Base-by-base conservation (phyloP, 2,329 filamentous ascomycete genomes). In the Fusarium foetens region DNA sequence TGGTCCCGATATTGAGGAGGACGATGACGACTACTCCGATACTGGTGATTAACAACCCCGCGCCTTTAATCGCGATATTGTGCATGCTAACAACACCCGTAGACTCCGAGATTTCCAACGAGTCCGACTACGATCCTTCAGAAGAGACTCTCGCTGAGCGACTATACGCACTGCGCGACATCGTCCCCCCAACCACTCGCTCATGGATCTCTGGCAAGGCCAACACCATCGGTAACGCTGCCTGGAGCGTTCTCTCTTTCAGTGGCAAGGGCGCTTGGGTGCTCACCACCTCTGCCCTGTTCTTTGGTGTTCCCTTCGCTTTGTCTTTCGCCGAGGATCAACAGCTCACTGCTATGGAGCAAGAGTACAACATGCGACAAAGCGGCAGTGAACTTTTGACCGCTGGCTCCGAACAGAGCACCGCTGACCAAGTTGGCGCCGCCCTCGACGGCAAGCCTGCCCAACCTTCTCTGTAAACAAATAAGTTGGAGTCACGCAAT, bases 341-440 rank as follows among this genome's bases (percentile, higher is more conserved):
- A 88, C 94, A 97, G 86, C 91, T 97, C 81, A 88, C 95, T 74
- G 95, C 97, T 86, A 97, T 98, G 94, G 96, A 99, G 90, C 91
- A 94, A 83, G 95, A 98, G 86, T 94, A 95, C 89, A 91, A 93
- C 83, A 96, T 97, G 94, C 93, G 96, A 83, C 94, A 97, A 89
- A 90, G 93, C 79, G 94, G 94, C 72, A 92, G 93, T 80, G 94
- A 97, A 80, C 81, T 90, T 41, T 78, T 90, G 68, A 89, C 87
- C 17, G 86, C 84, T 17, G 86, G 84, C 39, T 76, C 79, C 8
- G 82, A 81, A 55, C 78, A 78, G 58, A 82, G 79, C 68, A 88
- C 87, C 9, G 86, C 85, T 3, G 84, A 87, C 48, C 83, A 85
- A 76, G 80, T 89, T 43, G 83, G 84, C 48, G 84, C 84, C 9